phyloP scores from a whole-genome alignment of 371 early-diverging fungal species.

The Mucor circinelloides region DNA sequence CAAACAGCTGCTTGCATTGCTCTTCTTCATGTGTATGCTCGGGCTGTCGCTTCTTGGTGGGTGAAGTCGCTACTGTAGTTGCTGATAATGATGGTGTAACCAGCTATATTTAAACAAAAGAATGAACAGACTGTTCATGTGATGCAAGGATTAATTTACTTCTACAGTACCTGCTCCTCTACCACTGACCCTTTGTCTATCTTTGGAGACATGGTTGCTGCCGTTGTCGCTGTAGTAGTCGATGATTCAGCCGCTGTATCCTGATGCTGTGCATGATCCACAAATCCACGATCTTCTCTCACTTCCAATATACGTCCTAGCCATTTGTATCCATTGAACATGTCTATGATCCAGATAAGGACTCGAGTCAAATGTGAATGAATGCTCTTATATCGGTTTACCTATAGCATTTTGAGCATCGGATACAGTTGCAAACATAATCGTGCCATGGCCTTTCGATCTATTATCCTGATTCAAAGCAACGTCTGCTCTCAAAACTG shows the following conservation, averaged over 20 bases:
- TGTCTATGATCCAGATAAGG: slow-evolving; percentile 34
- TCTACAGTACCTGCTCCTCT: not conserved
- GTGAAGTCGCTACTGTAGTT: not conserved
- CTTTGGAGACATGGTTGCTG: not conserved
- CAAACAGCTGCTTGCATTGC: slow-evolving; percentile 49
- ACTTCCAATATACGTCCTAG: slow-evolving; percentile 75
- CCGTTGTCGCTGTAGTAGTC: not conserved
- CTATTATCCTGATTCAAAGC: slow-evolving; percentile 62
- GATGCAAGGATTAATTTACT: not conserved
- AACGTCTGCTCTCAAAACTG: slow-evolving; percentile 71
- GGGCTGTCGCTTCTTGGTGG: not conserved
- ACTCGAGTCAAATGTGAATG: not conserved
- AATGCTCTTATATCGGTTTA: slow-evolving; percentile 16
- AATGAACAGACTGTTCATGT: not conserved
- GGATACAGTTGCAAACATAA: slow-evolving; percentile 65
- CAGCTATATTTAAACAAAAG: not conserved
- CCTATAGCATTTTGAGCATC: slow-evolving; percentile 74
- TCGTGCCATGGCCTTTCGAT: slow-evolving; percentile 75
- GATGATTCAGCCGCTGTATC: not conserved
- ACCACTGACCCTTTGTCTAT: not conserved
- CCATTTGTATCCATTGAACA: slow-evolving; percentile 73
- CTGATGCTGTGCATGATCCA: slow-evolving; percentile 14
- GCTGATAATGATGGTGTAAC: not conserved
- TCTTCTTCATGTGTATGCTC: not conserved
- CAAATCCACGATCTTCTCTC: slow-evolving; percentile 63